Conservation (phyloP, 1,284 basidiomycete genomes). For the Cryptococcus sp. region DNA sequence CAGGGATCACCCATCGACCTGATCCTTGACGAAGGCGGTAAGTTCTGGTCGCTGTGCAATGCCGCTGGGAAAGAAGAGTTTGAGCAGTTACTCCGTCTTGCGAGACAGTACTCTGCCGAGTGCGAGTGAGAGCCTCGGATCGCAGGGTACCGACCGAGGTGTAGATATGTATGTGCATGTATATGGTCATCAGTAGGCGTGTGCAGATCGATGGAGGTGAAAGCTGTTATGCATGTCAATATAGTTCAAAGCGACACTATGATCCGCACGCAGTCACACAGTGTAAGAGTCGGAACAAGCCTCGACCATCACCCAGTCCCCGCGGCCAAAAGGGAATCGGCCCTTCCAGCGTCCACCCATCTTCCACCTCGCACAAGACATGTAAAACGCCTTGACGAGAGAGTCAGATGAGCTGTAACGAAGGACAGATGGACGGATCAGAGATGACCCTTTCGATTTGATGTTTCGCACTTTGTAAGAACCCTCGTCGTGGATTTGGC, state of each 20-base stretch:
- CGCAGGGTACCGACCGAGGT: no score
- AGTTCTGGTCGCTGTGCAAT: constrained; percentile 35
- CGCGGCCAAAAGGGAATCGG: background rate
- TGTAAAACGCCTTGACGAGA: background rate
- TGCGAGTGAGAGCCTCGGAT: no score
- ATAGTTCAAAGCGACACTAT: no score
- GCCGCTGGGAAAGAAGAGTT: constrained; percentile 39
- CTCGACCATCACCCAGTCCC: constrained; percentile 11
- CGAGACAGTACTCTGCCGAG: constrained; percentile 12
- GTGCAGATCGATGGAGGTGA: no score
- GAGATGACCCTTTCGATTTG: constrained; percentile 18
- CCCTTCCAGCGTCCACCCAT: background rate
- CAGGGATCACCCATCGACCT: constrained; percentile 38
- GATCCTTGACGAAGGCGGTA: constrained; percentile 32
- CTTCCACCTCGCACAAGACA: no score
- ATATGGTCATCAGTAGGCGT: no score
- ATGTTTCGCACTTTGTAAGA: constrained; percentile 23
- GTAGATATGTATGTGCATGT: no score
- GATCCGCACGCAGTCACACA: constrained; percentile 9
- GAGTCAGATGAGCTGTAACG: constrained; percentile 36
- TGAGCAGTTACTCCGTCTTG: constrained; percentile 28
- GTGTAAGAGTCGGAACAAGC: constrained; percentile 46
- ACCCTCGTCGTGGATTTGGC: constrained; percentile 16
- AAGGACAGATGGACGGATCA: constrained; percentile 18
- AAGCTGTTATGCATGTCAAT: no score